phyloP scores from a whole-genome alignment of 1,284 basidiomycete species.

The Ceratobasidium sp. region DNA sequence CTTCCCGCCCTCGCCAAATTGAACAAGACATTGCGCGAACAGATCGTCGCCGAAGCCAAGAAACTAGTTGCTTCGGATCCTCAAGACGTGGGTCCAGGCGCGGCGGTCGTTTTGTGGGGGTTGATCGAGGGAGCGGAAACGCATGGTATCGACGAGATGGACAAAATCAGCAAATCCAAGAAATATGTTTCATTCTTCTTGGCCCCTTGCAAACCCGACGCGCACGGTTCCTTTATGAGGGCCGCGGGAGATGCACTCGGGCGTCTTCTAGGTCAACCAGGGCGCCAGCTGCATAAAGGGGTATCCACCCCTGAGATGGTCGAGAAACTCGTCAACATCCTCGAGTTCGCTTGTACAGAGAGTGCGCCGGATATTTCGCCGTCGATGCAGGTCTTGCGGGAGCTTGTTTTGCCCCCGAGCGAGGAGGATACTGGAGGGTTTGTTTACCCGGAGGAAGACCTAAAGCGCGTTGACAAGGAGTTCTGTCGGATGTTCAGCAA shows the following conservation, averaged over 20 bases:
- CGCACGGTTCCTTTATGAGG: conserved; percentile 1
- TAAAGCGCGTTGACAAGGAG: conserved; percentile 9
- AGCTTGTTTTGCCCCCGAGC: conserved; percentile 33
- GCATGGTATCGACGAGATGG: conserved; percentile 6
- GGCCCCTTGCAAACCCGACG: neutral
- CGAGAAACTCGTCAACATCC: conserved; percentile 16
- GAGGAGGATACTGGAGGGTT: conserved; percentile 21
- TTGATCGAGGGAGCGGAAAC: conserved; percentile 1
- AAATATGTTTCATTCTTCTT: conserved; percentile 43
- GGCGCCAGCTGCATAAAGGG: conserved; percentile 31
- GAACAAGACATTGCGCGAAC: neutral
- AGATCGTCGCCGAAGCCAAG: neutral
- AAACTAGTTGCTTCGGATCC: conserved; percentile 3
- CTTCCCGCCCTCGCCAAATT: conserved; percentile 20
- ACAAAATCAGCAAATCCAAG: conserved; percentile 14
- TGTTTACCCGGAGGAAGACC: neutral
- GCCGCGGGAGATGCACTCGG: conserved; percentile 34
- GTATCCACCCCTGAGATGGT: conserved; percentile 31
- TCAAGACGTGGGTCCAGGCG: conserved; percentile 21
- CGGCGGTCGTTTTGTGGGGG: conserved; percentile 9
- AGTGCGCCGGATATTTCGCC: conserved; percentile 29
- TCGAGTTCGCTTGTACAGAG: conserved; percentile 19
- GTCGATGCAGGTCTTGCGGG: conserved; percentile 20
- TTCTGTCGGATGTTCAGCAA: conserved; percentile 20
- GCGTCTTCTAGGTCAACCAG: conserved; percentile 8